phyloP scores from a whole-genome alignment of 768 basidiomycete genomes.

The Hypholoma sublateritium region DNA sequence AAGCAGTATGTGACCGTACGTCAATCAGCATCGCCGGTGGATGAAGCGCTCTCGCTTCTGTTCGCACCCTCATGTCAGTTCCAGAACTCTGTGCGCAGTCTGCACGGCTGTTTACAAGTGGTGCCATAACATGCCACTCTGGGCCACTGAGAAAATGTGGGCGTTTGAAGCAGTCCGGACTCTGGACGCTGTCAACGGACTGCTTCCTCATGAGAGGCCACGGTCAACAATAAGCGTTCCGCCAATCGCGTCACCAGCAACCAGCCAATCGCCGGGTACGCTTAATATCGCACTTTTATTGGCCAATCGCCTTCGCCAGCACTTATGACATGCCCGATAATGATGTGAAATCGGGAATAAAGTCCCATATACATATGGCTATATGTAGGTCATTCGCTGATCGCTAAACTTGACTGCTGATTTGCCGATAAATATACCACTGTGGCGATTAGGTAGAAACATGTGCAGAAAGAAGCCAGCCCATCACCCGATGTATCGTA shows the following conservation, averaged over 20 bases:
- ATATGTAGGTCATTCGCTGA: neutral
- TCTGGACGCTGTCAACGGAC: neutral
- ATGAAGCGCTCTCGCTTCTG: slow-evolving; percentile 10
- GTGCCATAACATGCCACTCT: slow-evolving; percentile 6
- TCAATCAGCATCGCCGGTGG: slow-evolving; percentile 4
- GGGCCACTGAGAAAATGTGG: neutral
- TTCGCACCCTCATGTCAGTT: slow-evolving; percentile 20
- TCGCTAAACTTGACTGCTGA: neutral
- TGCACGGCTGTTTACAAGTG: slow-evolving; percentile 6
- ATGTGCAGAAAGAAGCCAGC: slow-evolving; percentile 5
- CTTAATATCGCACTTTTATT: neutral
- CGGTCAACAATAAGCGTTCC: slow-evolving; percentile 1
- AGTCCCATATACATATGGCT: neutral
- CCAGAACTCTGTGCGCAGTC: slow-evolving; percentile 10
- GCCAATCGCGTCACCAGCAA: slow-evolving; percentile 2
- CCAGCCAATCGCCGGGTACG: slow-evolving; percentile 1
- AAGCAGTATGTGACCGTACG: neutral
- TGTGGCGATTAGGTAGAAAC: slow-evolving; percentile 3
- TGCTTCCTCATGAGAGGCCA: neutral
- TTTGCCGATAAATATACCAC: slow-evolving; percentile 2
- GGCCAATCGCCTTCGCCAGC: neutral
- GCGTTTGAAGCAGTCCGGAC: neutral
- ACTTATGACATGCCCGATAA: slow-evolving; percentile 1
- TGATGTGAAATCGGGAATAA: slow-evolving; percentile 3
- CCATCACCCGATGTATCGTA: neutral